These are phyloP conservation scores for Rhodotorula glutinis DNA, from an alignment of 1,284 basidiomycete genomes.

Conservation along the genomic window DNA sequence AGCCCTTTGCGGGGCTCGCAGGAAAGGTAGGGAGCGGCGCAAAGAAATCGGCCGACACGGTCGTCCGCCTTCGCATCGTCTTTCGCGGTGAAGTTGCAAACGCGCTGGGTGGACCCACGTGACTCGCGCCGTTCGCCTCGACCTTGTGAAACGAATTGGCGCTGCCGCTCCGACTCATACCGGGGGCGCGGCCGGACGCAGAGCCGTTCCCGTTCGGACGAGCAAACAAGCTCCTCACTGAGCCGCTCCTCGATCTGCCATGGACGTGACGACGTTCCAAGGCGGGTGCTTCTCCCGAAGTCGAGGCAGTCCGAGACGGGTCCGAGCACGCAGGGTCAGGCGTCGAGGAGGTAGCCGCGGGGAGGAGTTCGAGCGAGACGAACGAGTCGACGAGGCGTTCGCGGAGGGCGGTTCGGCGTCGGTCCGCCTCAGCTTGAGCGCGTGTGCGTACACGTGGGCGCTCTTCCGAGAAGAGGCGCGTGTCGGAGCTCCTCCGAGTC, in stretches of 20 bases:
- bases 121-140: too few species aligned
- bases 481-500: too few species aligned
- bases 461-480: too few species aligned
- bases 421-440: constrained; percentile 48
- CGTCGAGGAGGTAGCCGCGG: background rate
- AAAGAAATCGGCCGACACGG: constrained; percentile 7
- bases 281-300: background rate
- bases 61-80: background rate
- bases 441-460: too few species aligned
- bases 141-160: background rate
- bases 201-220: background rate
- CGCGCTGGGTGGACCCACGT: too few species aligned
- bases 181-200: background rate
- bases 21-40: background rate
- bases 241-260: constrained; percentile 13
- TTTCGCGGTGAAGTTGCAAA: background rate
- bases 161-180: constrained; percentile 2
- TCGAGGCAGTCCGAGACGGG: background rate
- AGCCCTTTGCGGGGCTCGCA: too few species aligned
- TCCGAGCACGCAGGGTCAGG: too few species aligned
- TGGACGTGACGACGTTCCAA: background rate
- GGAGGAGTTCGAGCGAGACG: constrained; percentile 54
- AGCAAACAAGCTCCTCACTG: constrained; percentile 1
- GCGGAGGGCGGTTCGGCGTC: constrained; percentile 60
- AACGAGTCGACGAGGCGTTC: constrained; percentile 78